Percentiles rank a stretch among this genome's conserved stretches.
Conservation (phyloP, 2,329 filamentous ascomycete genomes). For the Microascus cirrosus region DNA sequence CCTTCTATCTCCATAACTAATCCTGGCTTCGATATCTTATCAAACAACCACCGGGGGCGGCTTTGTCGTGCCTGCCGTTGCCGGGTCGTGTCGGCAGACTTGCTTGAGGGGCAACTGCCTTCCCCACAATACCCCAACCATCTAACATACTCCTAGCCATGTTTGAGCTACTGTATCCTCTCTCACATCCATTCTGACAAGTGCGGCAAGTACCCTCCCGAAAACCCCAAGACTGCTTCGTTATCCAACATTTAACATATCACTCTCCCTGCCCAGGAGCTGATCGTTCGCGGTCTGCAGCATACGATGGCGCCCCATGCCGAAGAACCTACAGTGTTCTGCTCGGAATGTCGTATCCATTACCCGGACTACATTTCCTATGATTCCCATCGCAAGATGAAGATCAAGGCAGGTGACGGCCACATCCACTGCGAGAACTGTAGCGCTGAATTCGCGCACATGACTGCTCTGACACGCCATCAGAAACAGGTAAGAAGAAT, state of each 20-base stretch:
- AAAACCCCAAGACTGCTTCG: too few species aligned
- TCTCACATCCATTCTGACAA: too few species aligned
- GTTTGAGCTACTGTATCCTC: too few species aligned
- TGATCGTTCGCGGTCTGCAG: background rate
- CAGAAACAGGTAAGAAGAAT: conserved; percentile 20
- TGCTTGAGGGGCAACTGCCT: too few species aligned
- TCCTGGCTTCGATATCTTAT: too few species aligned
- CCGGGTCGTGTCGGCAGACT: too few species aligned
- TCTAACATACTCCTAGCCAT: too few species aligned
- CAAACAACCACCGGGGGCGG: too few species aligned
- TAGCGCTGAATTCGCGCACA: conserved; percentile 13
- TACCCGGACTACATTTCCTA: background rate
- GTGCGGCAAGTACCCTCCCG: too few species aligned
- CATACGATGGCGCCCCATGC: background rate
- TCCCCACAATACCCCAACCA: too few species aligned
- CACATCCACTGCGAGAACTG: conserved; percentile 18
- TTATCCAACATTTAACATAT: background rate
- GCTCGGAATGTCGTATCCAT: conserved; percentile 1
- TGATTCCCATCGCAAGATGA: background rate
- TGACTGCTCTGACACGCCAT: conserved; percentile 17
- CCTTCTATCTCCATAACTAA: too few species aligned
- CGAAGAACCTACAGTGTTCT: background rate
- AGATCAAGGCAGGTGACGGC: conserved; percentile 3
- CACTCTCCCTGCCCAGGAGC: background rate
- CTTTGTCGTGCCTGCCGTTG: too few species aligned